A percentile compares a stretch with the other conserved stretches of the same genome.
Conservation (phyloP, 192 early-diverging fungal genomes). For the Backusella luteola region DNA sequence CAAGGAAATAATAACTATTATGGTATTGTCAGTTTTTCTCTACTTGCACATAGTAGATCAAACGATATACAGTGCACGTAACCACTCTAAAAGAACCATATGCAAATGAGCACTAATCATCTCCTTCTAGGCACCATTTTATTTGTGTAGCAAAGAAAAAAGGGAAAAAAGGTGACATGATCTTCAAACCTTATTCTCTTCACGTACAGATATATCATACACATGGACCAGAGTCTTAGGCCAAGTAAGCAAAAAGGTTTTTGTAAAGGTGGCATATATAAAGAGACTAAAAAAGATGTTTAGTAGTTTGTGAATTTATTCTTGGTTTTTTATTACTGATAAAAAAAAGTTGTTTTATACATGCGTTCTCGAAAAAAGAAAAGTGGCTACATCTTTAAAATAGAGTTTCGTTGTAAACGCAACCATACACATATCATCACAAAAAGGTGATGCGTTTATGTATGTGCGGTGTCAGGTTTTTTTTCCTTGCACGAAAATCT, state of each 20-base stretch:
- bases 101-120: neutral
- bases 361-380: neutral
- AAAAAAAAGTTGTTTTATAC: neutral
- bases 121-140: neutral
- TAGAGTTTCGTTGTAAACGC: constrained; percentile 1
- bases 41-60: neutral
- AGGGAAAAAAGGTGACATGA: neutral
- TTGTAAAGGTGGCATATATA: too few species aligned
- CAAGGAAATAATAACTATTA: neutral
- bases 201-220: too few species aligned
- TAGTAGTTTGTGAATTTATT: neutral
- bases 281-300: neutral
- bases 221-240: neutral
- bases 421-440: neutral
- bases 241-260: too few species aligned
- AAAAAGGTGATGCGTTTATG: neutral
- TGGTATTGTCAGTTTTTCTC: neutral
- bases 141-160: neutral
- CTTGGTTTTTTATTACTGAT: neutral
- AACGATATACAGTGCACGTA: neutral
- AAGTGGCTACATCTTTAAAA: neutral
- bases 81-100: neutral
- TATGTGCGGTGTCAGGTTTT: neutral
- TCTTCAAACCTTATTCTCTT: neutral
- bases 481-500: neutral